phyloP scores from a whole-genome alignment of 352 stramenopile genomes.

The Elongisporangium senticosum region DNA sequence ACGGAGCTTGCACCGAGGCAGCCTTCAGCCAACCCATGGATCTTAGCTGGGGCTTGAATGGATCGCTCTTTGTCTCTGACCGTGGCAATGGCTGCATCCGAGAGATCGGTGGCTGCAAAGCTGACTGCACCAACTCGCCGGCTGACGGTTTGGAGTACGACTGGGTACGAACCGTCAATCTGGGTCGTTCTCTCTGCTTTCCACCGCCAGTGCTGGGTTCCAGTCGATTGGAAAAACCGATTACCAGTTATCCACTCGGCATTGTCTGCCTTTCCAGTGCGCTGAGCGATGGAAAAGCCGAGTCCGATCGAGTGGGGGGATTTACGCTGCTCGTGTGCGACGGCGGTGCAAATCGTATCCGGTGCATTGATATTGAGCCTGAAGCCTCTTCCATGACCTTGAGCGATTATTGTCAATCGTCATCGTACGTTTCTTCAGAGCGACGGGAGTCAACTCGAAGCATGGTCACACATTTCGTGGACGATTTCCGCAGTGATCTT shows the following conservation, averaged over 20 bases:
- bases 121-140: constrained; percentile 1
- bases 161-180: constrained; percentile 41
- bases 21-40: constrained; percentile 32
- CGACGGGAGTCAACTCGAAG: neutral
- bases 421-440: neutral
- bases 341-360: constrained; percentile 10
- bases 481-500: neutral
- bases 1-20: constrained; percentile 26
- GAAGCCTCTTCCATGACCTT: neutral
- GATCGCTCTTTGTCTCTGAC: constrained; percentile 35
- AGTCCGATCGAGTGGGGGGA: neutral
- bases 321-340: constrained; percentile 17
- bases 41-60: constrained; percentile 20
- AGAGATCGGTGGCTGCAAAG: constrained; percentile 25
- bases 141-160: constrained; percentile 16
- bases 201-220: neutral
- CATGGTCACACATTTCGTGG: neutral
- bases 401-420: neutral
- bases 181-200: constrained; percentile 6
- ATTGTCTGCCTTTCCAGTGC: constrained; percentile 11
- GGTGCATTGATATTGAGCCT: neutral
- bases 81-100: constrained; percentile 39
- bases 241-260: constrained; percentile 10
- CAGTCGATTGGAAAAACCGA: neutral
- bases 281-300: neutral